Conservation (phyloP, 139 green algal genomes). For the Deuterostichococcus epilithicus region DNA sequence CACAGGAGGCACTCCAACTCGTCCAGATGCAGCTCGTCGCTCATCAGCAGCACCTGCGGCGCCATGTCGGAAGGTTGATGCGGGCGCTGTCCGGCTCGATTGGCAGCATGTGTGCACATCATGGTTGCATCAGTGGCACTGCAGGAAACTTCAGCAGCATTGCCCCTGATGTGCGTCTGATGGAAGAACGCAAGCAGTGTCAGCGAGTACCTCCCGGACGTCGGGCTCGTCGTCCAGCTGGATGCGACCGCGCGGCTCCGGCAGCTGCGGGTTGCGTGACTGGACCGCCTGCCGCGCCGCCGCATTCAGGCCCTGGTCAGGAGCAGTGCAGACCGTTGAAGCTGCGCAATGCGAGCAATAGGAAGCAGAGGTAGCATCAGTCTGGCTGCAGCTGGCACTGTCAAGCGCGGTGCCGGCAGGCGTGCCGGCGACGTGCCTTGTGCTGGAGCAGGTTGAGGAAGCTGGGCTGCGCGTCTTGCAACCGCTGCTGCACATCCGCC, state of each 20-base stretch:
- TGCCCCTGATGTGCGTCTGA: neutral
- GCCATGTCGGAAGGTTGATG: neutral
- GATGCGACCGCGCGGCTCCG: conserved; percentile 34
- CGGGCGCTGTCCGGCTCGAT: neutral
- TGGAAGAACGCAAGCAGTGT: no score
- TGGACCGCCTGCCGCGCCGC: conserved; percentile 48
- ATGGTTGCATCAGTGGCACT: neutral
- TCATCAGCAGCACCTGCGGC: conserved; percentile 50
- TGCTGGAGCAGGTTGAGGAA: conserved; percentile 56
- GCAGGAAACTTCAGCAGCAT: neutral
- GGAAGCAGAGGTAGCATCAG: neutral
- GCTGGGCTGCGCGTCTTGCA: conserved; percentile 37
- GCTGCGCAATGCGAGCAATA: neutral
- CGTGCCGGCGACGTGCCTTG: conserved; percentile 32
- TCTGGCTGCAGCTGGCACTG: neutral
- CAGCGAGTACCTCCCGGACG: conserved; percentile 32
- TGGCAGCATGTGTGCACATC: neutral
- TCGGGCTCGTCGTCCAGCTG: conserved; percentile 64
- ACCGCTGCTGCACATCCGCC: conserved; percentile 23
- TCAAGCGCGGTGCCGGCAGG: neutral
- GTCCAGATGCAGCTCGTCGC: conserved; percentile 61
- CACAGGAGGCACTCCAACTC: conserved; percentile 57
- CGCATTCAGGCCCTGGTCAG: conserved; percentile 40
- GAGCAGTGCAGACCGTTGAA: neutral
- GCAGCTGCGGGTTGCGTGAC: conserved; percentile 30